phyloP scores from a whole-genome alignment of 306 rosid species.

The Vigna angularis region DNA sequence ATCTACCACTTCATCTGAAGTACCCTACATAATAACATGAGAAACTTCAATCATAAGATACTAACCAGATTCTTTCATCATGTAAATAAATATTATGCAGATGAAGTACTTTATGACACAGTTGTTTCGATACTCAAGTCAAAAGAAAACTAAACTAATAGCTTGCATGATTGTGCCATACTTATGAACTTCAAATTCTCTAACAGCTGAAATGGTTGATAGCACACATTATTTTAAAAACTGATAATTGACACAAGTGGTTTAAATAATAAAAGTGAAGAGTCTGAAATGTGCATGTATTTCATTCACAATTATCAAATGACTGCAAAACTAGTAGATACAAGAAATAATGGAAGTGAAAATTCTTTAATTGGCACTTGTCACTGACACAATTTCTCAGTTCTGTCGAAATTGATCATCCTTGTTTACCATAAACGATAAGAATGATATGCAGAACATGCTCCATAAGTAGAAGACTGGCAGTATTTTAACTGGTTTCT shows the following conservation, averaged over 20 bases:
- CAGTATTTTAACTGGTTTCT: neutral
- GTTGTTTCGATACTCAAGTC: neutral
- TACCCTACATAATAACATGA: conserved; percentile 60
- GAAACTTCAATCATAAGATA: conserved; percentile 10
- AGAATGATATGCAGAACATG: neutral
- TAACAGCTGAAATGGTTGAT: neutral
- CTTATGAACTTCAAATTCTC: neutral
- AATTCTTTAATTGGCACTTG: neutral
- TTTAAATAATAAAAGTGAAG: neutral
- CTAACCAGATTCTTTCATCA: neutral
- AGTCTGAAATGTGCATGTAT: neutral
- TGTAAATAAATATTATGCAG: neutral
- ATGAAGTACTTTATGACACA: neutral
- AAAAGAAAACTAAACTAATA: neutral
- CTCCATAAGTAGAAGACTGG: neutral
- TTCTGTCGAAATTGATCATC: neutral
- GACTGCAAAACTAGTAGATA: neutral
- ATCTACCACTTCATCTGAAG: conserved; percentile 87
- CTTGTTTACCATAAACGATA: neutral
- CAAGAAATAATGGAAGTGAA: neutral
- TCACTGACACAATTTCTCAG: neutral
- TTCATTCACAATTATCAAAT: conserved; percentile 28
- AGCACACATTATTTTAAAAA: neutral
- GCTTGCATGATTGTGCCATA: neutral
- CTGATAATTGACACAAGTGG: no score